phyloP scores from a whole-genome alignment of 495 filamentous ascomycete genomes.

The Alectoria sarmentosa region DNA sequence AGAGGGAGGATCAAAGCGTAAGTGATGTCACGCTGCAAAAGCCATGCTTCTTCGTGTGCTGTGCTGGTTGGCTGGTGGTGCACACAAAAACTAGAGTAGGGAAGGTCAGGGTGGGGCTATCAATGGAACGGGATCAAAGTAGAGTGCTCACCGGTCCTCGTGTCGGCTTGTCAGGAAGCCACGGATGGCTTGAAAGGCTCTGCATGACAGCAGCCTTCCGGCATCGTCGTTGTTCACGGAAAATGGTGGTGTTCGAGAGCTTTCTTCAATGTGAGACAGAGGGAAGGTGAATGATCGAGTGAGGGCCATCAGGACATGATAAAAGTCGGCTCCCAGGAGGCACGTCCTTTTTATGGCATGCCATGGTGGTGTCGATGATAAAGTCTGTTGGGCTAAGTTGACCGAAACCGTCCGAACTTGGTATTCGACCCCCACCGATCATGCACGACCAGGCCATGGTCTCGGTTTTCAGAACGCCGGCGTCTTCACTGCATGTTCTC shows the following conservation, averaged over 20 bases:
- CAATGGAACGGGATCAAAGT: constrained; percentile 33
- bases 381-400: not conserved
- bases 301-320: not conserved
- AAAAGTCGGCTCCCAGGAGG: constrained; percentile 3
- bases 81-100: constrained; percentile 41
- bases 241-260: constrained; percentile 37
- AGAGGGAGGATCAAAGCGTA: constrained; percentile 53
- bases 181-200: constrained; percentile 40
- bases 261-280: constrained; percentile 11
- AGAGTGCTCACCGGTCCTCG: constrained; percentile 35
- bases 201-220: constrained; percentile 36
- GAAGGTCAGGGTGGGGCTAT: constrained; percentile 21
- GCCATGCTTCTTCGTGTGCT: constrained; percentile 41
- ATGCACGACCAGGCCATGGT: not conserved
- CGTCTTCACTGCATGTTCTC: not conserved
- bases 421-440: not conserved
- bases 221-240: constrained; percentile 36
- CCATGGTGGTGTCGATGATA: not conserved
- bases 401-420: not conserved
- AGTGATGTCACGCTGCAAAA: constrained; percentile 55
- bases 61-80: constrained; percentile 37
- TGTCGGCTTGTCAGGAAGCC: constrained; percentile 30
- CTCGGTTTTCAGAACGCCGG: not conserved
- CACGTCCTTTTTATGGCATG: constrained; percentile 6
- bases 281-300: constrained; percentile 16